These are phyloP conservation scores for Colletotrichum brevisporum DNA, from an alignment of 2,329 filamentous ascomycete genomes.

Conservation along the genomic window DNA sequence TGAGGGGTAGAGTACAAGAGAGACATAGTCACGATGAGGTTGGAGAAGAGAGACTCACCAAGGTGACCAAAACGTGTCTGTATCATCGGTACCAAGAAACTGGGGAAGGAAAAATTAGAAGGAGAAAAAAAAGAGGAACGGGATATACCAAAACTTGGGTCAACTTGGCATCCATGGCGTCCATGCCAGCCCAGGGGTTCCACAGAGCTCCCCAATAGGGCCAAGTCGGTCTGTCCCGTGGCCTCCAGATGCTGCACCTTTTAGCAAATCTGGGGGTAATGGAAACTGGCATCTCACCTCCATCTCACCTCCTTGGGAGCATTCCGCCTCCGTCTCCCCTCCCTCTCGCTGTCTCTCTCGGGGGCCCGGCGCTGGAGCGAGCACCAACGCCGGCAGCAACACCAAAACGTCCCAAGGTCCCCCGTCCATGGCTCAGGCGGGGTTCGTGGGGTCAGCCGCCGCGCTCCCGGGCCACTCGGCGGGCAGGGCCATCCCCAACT, in stretches of 20 bases:
- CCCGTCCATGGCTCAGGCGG: slow-evolving; percentile 24
- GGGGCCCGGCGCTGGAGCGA: slow-evolving; percentile 17
- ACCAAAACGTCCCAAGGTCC: not conserved
- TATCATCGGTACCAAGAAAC: not conserved
- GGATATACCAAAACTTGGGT: not conserved
- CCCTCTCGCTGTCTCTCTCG: not conserved
- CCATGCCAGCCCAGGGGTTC: not conserved
- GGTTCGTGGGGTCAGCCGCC: slow-evolving; percentile 38
- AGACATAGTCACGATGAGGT: no score
- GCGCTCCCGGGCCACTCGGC: slow-evolving; percentile 38
- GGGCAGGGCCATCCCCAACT: slow-evolving; percentile 37
- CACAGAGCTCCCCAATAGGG: slow-evolving; percentile 20
- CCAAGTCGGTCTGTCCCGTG: slow-evolving; percentile 42
- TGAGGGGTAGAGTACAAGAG: no score
- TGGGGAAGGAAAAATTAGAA: not conserved
- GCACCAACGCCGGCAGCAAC: slow-evolving; percentile 5
- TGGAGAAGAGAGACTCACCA: no score
- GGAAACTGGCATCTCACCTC: slow-evolving; percentile 36
- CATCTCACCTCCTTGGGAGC: not conserved
- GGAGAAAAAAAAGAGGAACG: not conserved
- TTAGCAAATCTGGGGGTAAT: slow-evolving; percentile 44
- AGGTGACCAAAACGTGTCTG: no score
- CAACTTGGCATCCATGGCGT: slow-evolving; percentile 23
- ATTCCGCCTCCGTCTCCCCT: not conserved
- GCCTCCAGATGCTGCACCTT: slow-evolving; percentile 38